phyloP scores from a whole-genome alignment of 768 basidiomycete genomes.

The Psilocybe cyanescens region DNA sequence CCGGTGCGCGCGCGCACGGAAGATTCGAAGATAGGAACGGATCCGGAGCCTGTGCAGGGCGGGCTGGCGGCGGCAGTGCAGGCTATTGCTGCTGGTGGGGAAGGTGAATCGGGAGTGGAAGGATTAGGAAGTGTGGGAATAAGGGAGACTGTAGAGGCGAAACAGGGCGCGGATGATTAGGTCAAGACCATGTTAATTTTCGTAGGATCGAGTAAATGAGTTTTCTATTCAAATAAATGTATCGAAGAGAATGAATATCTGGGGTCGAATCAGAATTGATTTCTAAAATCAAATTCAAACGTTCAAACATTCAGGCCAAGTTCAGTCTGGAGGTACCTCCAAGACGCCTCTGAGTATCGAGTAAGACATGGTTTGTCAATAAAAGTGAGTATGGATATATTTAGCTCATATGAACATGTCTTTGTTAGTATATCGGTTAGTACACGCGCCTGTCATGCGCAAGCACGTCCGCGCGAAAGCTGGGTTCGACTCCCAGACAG shows the following conservation, averaged over 20 bases:
- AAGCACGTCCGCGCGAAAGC: constrained; percentile 3
- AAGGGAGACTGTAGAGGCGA: constrained; percentile 33
- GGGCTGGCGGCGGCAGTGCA: constrained; percentile 35
- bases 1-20: constrained; percentile 16
- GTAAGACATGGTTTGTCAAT: too few relatives aligned
- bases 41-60: constrained; percentile 27
- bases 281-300: too few relatives aligned
- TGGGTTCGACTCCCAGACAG: constrained; percentile 9
- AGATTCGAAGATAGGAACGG: constrained; percentile 21
- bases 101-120: background rate
- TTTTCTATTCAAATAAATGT: too few relatives aligned
- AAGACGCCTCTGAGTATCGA: too few relatives aligned
- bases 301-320: too few relatives aligned
- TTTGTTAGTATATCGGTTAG: constrained; percentile 8
- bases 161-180: constrained; percentile 33
- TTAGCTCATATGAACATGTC: background rate
- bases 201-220: too few relatives aligned
- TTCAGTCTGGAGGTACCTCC: too few relatives aligned
- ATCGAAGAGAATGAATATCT: too few relatives aligned
- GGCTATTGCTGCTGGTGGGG: constrained; percentile 21
- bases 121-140: constrained; percentile 18
- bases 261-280: too few relatives aligned
- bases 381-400: too few relatives aligned
- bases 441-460: constrained; percentile 7
- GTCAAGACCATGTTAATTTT: background rate